These are phyloP conservation scores for Zanthoxylum bungeanum DNA, from an alignment of 345 rosid species.

Conservation along the genomic window DNA sequence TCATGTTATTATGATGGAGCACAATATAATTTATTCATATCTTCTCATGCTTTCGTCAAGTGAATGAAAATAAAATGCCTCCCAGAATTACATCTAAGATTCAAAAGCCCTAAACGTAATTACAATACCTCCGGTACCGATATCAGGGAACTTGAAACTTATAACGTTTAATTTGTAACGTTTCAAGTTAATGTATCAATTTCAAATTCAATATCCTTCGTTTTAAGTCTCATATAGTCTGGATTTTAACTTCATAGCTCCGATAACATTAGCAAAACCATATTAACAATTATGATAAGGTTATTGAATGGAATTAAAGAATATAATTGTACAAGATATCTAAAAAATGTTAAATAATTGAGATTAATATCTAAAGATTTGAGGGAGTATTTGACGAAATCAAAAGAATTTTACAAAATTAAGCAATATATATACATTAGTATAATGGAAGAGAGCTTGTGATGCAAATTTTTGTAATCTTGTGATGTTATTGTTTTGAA, in stretches of 20 bases:
- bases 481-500: background rate
- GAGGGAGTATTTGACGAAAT: background rate
- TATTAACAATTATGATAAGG: background rate
- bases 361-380: no score
- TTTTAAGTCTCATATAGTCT: no score
- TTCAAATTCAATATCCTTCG: no score
- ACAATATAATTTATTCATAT: background rate
- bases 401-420: background rate
- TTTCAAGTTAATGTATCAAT: no score
- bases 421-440: background rate
- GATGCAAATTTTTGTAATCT: background rate
- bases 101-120: background rate
- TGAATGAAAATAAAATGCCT: background rate
- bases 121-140: no score
- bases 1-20: background rate
- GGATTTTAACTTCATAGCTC: no score
- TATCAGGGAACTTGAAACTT: no score
- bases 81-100: background rate
- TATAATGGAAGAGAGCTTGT: background rate
- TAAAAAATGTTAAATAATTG: no score
- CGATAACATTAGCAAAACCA: no score
- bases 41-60: background rate
- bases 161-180: no score
- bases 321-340: no score
- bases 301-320: background rate